These are phyloP conservation scores for Arabis alpina DNA, from an alignment of 345 rosid genomes.

Conservation along the genomic window DNA sequence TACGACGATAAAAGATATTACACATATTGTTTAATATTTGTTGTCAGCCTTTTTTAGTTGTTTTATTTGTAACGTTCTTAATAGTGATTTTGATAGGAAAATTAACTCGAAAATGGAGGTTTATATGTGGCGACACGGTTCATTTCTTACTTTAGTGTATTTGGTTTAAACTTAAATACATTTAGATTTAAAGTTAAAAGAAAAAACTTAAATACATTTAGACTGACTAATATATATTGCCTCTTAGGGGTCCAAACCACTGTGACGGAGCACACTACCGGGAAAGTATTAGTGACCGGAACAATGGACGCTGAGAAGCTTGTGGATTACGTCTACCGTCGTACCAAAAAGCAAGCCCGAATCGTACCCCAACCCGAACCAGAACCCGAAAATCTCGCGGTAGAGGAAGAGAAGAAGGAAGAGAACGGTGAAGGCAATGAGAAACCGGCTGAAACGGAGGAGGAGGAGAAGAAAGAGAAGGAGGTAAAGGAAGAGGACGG, in stretches of 20 bases:
- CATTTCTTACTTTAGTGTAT: background rate
- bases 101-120: background rate
- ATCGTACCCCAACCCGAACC: slow-evolving; percentile 81
- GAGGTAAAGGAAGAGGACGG: slow-evolving; percentile 26
- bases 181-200: too few relatives aligned
- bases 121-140: background rate
- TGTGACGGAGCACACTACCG: slow-evolving; percentile 63
- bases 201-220: background rate
- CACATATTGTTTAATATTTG: too few relatives aligned
- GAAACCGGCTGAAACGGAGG: slow-evolving; percentile 44
- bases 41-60: too few relatives aligned
- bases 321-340: slow-evolving; percentile 78
- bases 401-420: slow-evolving; percentile 51
- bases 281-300: slow-evolving; percentile 85
- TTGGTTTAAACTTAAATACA: background rate
- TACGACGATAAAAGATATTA: too few relatives aligned
- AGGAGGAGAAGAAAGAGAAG: slow-evolving; percentile 42
- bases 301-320: slow-evolving; percentile 85
- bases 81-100: background rate
- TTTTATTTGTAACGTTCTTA: too few relatives aligned
- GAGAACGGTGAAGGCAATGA: slow-evolving; percentile 54
- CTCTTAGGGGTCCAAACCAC: slow-evolving; percentile 77
- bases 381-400: slow-evolving; percentile 47
- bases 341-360: slow-evolving; percentile 81
- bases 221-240: slow-evolving; percentile 6